Conservation (phyloP, 176 grass and related monocot species). For the Oryza nivara region DNA sequence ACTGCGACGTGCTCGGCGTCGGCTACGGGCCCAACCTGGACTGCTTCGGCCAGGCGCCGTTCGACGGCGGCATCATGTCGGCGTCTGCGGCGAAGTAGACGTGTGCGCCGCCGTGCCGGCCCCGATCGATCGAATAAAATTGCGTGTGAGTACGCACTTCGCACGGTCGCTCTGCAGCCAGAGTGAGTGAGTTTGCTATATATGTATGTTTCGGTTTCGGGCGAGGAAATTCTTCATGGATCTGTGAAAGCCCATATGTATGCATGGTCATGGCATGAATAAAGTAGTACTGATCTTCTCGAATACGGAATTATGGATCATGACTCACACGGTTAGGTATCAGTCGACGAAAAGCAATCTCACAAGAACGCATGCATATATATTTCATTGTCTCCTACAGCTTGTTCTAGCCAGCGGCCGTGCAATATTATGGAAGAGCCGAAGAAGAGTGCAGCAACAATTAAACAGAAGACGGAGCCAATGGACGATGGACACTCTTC, state of each 20-base stretch:
- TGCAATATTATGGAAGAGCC: too few relatives aligned
- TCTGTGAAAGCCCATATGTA: not conserved
- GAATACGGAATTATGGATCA: not conserved
- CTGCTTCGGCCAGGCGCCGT: conserved; percentile 33
- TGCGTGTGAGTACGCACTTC: not conserved
- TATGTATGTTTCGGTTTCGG: not conserved
- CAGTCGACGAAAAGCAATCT: too few relatives aligned
- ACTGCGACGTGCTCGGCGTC: conserved; percentile 50
- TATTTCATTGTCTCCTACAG: too few relatives aligned
- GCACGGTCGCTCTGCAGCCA: not conserved
- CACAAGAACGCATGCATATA: too few relatives aligned
- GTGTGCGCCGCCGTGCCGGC: not conserved
- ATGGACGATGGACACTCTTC: too few relatives aligned
- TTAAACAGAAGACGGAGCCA: too few relatives aligned
- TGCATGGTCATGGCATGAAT: not conserved
- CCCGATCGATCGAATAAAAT: not conserved
- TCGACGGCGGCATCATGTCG: not conserved
- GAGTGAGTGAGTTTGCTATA: not conserved
- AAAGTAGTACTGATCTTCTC: not conserved
- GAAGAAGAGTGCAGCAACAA: too few relatives aligned
- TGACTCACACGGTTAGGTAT: too few relatives aligned
- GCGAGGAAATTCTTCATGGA: not conserved
- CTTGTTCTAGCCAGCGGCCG: too few relatives aligned
- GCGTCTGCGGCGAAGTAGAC: not conserved
- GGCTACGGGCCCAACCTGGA: conserved; percentile 49